These are phyloP conservation scores for Plectosphaerella sp. DNA, from an alignment of 2,329 filamentous ascomycete species.

Conservation along the genomic window DNA sequence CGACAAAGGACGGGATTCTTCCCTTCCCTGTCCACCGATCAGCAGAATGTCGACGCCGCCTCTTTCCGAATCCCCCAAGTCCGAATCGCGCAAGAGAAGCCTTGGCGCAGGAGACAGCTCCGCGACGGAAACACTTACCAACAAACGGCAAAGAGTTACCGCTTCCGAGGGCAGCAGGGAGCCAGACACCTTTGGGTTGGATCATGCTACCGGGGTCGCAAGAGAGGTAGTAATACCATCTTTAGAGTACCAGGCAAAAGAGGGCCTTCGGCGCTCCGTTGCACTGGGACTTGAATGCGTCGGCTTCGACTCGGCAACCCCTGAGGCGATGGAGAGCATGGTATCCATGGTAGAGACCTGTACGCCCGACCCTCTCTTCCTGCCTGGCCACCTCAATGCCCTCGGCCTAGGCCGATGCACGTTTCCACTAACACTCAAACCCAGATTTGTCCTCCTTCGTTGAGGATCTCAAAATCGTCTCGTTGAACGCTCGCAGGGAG, in stretches of 20 bases:
- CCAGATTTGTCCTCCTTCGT: slow-evolving; percentile 46
- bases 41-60: no score
- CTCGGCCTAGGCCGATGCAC: background rate
- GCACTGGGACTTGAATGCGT: slow-evolving; percentile 51
- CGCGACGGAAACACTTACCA: background rate
- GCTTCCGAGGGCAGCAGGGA: slow-evolving; percentile 22
- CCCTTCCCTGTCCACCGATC: no score
- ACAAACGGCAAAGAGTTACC: slow-evolving; percentile 3
- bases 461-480: slow-evolving; percentile 40
- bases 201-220: slow-evolving; percentile 5
- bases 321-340: slow-evolving; percentile 56
- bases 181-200: slow-evolving; percentile 14
- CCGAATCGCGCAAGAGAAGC: no score
- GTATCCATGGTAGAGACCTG: slow-evolving; percentile 52
- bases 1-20: no score
- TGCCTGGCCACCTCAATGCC: background rate
- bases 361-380: slow-evolving; percentile 26
- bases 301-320: slow-evolving; percentile 51
- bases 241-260: slow-evolving; percentile 27
- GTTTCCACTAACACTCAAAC: background rate
- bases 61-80: no score
- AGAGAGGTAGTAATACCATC: slow-evolving; percentile 13
- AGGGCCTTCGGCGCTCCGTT: slow-evolving; percentile 50
- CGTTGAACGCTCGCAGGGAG: slow-evolving; percentile 45
- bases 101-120: no score